These are phyloP conservation scores for Daldinia loculata DNA, from an alignment of 495 filamentous ascomycete genomes.

Conservation along the genomic window DNA sequence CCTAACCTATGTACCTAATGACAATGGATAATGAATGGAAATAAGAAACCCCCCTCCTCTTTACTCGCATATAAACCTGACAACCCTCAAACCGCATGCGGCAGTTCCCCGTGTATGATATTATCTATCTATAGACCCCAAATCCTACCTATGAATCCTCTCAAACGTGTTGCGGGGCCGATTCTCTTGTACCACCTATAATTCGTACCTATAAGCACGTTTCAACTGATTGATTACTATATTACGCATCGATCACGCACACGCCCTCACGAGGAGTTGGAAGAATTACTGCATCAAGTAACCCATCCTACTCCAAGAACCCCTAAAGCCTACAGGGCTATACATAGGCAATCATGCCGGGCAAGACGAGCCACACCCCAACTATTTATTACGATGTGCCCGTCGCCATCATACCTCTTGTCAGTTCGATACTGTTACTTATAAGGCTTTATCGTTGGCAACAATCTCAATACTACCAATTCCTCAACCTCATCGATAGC, in stretches of 20 bases:
- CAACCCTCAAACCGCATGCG: conserved; percentile 36
- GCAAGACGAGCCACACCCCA: conserved; percentile 12
- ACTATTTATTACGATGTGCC: conserved; percentile 38
- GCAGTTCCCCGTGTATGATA: conserved; percentile 20
- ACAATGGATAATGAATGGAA: conserved; percentile 19
- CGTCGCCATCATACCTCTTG: conserved; percentile 35
- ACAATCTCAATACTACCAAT: conserved; percentile 30
- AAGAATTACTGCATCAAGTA: neutral
- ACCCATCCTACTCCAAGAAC: conserved; percentile 15
- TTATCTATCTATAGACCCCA: conserved; percentile 13
- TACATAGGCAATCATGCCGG: conserved; percentile 27
- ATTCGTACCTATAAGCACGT: conserved; percentile 4
- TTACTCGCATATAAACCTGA: conserved; percentile 38
- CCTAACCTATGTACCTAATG: too few species aligned
- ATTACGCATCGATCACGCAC: conserved; percentile 20
- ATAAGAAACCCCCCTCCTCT: conserved; percentile 20
- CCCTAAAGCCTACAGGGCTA: conserved; percentile 14
- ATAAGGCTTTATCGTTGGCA: conserved; percentile 35
- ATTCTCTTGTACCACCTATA: conserved; percentile 26
- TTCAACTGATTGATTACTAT: conserved; percentile 19
- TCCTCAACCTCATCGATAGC: conserved; percentile 30
- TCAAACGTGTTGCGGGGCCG: conserved; percentile 16
- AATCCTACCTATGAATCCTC: conserved; percentile 14
- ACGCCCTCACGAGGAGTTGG: neutral
- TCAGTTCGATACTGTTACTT: conserved; percentile 31